Evolutionary conservation across 495 filamentous ascomycete genomes (phyloP), one percentile per base, ranked within the genome.

Genomic region (Pseudoneurospora amorphoporcata): DNA sequence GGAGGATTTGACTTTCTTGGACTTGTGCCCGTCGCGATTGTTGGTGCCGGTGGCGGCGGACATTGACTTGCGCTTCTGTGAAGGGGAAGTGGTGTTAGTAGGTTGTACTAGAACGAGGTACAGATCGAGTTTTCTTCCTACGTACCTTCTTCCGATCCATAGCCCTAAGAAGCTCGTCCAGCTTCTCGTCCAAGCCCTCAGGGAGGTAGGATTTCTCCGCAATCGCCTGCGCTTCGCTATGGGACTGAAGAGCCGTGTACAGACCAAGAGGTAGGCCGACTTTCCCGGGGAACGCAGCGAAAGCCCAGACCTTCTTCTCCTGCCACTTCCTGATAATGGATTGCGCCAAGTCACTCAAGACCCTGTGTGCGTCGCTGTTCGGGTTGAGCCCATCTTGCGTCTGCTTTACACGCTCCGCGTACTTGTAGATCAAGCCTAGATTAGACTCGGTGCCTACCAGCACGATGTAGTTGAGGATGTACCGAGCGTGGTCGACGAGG

Each of bases 321-420:
- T 95, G 92, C 84, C 92, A 99, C 73, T 88, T 90, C 43, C 92
- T 86, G 73, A 98, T 92, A 58, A 94, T 86, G 2, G 89, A 87
- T 81, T 96, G 92, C 0, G 94, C 90, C 14, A 99, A 86, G 76
- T 99, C 95, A 68, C 91, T 92, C n/a, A 98, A 82, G 17, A 93
- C 88, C 76, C 97, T 96, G 35, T 98, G 87, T 68, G 90, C 89
- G 72, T 91, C 88, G 72, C 87, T 88, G 74, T 85, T 77, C 0
- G 83, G 85, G 45, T 84, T 85, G 68, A 98, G 87, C 32, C 87
- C 91, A 77, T 99, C 96, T 29, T 89, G 88, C 32, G 92, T 91
- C 81, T 94, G 91, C 82, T 99, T 99, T 68, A 97, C 90, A 9
- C 94, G 90, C 82, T 98, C 93, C 19, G 92, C 95, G 68, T 97